Evolutionary conservation across 768 basidiomycete species (phyloP).

Genomic region (Phallus indusiatus): DNA sequence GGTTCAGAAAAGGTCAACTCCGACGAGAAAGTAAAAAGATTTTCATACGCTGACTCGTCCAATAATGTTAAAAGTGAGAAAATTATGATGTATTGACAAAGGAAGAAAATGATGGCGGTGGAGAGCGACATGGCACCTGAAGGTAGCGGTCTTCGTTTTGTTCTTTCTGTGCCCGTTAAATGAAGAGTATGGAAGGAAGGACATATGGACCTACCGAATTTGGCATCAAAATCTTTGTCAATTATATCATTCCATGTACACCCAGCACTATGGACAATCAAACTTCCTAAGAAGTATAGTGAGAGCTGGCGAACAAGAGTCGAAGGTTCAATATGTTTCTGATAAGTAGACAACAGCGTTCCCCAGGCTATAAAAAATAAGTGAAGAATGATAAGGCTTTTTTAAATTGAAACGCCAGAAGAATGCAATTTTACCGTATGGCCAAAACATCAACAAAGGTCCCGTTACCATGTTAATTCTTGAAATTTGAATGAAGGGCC

Average conservation of each 20-base stretch:
- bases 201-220: constrained; percentile 7
- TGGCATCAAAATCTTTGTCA: constrained; percentile 11
- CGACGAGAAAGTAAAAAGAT: not conserved
- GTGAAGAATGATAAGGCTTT: no score
- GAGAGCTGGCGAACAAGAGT: not conserved
- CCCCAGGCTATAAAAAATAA: not conserved
- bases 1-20: not conserved
- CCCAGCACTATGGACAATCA: constrained; percentile 9
- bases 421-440: not conserved
- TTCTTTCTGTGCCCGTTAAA: not conserved
- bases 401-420: not conserved
- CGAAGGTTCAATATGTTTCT: not conserved
- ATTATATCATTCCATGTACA: constrained; percentile 12
- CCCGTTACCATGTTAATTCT: not conserved
- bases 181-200: not conserved
- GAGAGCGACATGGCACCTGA: not conserved
- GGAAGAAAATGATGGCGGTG: not conserved
- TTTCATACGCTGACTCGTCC: not conserved
- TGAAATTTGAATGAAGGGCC: not conserved
- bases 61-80: not conserved
- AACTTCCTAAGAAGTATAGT: not conserved
- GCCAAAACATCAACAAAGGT: not conserved
- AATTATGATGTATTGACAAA: not conserved
- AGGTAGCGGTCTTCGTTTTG: not conserved
- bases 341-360: not conserved